Percentiles rank a stretch among this genome's conserved stretches.
Evolutionary conservation across 306 rosid species (phyloP).

Genomic region (Alnus rubra): DNA sequence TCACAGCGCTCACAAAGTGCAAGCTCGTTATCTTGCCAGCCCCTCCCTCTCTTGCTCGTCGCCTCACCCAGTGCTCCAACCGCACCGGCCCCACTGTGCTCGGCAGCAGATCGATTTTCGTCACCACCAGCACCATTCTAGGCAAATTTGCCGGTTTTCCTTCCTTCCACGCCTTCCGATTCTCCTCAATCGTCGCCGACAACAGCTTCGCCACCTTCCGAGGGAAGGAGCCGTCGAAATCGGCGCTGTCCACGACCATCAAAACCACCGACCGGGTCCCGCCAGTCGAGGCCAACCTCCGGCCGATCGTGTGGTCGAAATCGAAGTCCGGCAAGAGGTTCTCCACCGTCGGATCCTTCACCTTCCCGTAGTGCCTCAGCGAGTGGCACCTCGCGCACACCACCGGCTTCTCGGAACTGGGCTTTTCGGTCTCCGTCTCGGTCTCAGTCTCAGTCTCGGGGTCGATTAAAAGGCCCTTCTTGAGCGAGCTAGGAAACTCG

Average conservation of each 20-base stretch:
- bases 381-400: conserved; percentile 94
- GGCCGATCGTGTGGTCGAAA: conserved; percentile 79
- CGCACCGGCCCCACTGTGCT: conserved; percentile 70
- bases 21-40: conserved; percentile 73
- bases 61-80: conserved; percentile 90
- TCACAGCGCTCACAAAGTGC: conserved; percentile 83
- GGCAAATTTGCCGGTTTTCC: conserved; percentile 92
- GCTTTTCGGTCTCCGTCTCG: conserved; percentile 26
- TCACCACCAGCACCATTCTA: conserved; percentile 77
- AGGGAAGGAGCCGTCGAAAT: conserved; percentile 91
- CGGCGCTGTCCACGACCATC: conserved; percentile 82
- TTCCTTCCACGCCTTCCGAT: conserved; percentile 66
- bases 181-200: conserved; percentile 70
- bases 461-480: conserved; percentile 61
- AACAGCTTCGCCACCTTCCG: conserved; percentile 71
- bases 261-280: conserved; percentile 79
- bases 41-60: conserved; percentile 88
- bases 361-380: conserved; percentile 84
- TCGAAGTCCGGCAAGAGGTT: conserved; percentile 88
- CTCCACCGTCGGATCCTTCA: conserved; percentile 82
- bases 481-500: conserved; percentile 68
- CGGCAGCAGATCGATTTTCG: conserved; percentile 80
- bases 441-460: conserved; percentile 30
- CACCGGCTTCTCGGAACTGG: conserved; percentile 50
- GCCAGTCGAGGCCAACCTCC: conserved; percentile 56